Conservation (phyloP, 352 stramenopile species). For the Phytophthora macrochlamydospora region DNA sequence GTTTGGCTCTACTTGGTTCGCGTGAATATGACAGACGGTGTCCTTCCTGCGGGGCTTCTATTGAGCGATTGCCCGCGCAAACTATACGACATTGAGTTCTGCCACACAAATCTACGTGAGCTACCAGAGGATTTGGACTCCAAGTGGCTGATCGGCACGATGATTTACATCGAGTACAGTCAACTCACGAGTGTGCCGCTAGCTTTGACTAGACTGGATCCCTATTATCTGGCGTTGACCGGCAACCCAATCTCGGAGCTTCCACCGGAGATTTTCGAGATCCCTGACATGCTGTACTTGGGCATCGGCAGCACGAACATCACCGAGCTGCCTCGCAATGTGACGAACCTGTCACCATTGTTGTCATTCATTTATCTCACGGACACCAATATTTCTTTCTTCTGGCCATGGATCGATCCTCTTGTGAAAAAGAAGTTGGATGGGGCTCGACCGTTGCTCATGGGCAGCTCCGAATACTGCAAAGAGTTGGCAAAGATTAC, state of each 20-base stretch:
- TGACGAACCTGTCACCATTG: slow-evolving; percentile 16
- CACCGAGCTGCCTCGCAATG: slow-evolving; percentile 21
- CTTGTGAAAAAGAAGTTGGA: slow-evolving; percentile 4
- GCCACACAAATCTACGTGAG: slow-evolving; percentile 34
- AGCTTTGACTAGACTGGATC: slow-evolving; percentile 19
- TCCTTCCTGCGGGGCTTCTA: slow-evolving; percentile 29
- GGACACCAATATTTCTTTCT: slow-evolving; percentile 18
- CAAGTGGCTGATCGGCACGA: slow-evolving; percentile 37
- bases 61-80: slow-evolving; percentile 3
- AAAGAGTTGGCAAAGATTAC: slow-evolving; percentile 10
- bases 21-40: slow-evolving; percentile 34
- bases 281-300: slow-evolving; percentile 18
- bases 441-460: neutral
- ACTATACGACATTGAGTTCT: slow-evolving; percentile 40
- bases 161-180: slow-evolving; percentile 34
- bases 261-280: slow-evolving; percentile 24
- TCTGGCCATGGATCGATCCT: slow-evolving; percentile 31
- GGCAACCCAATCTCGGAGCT: slow-evolving; percentile 33
- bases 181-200: slow-evolving; percentile 24
- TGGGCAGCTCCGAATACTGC: slow-evolving; percentile 18
- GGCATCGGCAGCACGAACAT: slow-evolving; percentile 21
- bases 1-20: slow-evolving; percentile 40
- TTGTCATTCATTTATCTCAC: slow-evolving; percentile 9
- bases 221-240: slow-evolving; percentile 30
- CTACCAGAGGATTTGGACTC: slow-evolving; percentile 39